Conservation (phyloP, 257 asterid genomes). For the Euphrasia confusa region DNA sequence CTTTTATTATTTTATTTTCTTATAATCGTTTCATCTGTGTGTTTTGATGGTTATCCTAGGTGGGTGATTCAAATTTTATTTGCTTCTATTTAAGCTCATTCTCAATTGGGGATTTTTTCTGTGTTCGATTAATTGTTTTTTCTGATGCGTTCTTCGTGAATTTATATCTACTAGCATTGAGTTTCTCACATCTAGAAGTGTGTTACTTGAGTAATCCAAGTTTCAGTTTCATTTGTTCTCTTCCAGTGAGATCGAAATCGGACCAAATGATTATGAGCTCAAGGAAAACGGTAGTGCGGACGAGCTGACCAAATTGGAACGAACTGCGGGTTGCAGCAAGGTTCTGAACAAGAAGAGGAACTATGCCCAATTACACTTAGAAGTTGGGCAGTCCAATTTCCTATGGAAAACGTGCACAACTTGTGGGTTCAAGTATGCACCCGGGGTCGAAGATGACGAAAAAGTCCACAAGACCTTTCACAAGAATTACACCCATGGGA, state of each 20-base stretch:
- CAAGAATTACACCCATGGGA: constrained; percentile 66
- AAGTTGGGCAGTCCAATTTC: constrained; percentile 78
- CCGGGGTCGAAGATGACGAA: constrained; percentile 68
- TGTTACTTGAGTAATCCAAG: not conserved
- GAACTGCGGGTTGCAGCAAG: constrained; percentile 27
- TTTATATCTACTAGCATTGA: too few species aligned
- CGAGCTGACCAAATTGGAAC: constrained; percentile 21
- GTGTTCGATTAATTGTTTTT: not conserved
- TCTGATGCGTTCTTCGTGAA: too few species aligned
- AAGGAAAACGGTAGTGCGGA: constrained; percentile 2
- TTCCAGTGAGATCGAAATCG: constrained; percentile 26
- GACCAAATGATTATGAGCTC: constrained; percentile 22
- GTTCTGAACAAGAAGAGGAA: constrained; percentile 63
- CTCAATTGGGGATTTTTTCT: too few species aligned
- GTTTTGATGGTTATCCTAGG: not conserved
- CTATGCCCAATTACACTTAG: constrained; percentile 66
- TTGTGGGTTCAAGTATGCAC: constrained; percentile 64
- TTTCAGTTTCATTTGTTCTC: not conserved
- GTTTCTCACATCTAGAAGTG: not conserved
- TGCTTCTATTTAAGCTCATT: not conserved
- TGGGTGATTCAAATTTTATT: not conserved
- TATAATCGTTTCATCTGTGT: not conserved
- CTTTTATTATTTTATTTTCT: too few species aligned
- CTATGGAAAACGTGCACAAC: constrained; percentile 47
- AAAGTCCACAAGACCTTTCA: constrained; percentile 70